A percentile compares a stretch with the other conserved stretches of the same genome.
These are phyloP conservation scores for Aspergillus tubingensis DNA, from an alignment of 2,329 filamentous ascomycete species.

Conservation along the genomic window DNA sequence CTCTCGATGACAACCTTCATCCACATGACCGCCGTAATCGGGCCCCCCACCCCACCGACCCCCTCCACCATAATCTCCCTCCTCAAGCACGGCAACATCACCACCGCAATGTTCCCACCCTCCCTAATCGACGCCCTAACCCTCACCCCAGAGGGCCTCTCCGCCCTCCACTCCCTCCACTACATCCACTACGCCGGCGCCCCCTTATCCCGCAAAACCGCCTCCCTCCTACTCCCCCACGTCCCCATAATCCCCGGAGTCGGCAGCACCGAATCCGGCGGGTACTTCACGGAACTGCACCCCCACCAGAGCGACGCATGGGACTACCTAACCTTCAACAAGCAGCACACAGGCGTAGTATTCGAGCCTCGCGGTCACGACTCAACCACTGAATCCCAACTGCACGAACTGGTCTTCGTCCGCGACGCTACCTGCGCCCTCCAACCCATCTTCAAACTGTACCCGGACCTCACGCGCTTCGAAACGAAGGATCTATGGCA, in stretches of 20 bases:
- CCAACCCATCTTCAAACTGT: conserved; percentile 25
- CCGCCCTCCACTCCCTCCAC: conserved; percentile 19
- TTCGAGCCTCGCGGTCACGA: conserved; percentile 18
- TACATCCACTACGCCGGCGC: conserved; percentile 25
- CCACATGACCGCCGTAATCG: conserved; percentile 20
- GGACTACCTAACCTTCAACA: conserved; percentile 24
- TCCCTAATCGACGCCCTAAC: conserved; percentile 27
- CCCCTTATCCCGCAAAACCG: conserved; percentile 28
- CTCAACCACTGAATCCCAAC: neutral
- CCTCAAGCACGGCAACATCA: conserved; percentile 17
- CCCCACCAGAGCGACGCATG: conserved; percentile 15
- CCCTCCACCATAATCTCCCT: conserved; percentile 19
- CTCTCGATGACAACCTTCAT: conserved; percentile 21
- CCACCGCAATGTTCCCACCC: conserved; percentile 23
- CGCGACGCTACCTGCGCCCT: conserved; percentile 13
- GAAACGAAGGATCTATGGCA: conserved; percentile 28
- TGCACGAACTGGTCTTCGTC: conserved; percentile 28
- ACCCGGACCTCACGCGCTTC: conserved; percentile 21
- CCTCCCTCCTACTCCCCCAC: conserved; percentile 22
- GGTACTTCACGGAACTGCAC: conserved; percentile 18
- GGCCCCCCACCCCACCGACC: conserved; percentile 17
- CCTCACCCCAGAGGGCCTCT: conserved; percentile 12
- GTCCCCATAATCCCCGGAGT: conserved; percentile 22
- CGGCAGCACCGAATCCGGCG: conserved; percentile 27
- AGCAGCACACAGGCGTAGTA: conserved; percentile 12